Percentiles rank a stretch among this genome's conserved stretches.
Conservation (phyloP, 2,329 filamentous ascomycete genomes). For the Ilyonectria robusta region DNA sequence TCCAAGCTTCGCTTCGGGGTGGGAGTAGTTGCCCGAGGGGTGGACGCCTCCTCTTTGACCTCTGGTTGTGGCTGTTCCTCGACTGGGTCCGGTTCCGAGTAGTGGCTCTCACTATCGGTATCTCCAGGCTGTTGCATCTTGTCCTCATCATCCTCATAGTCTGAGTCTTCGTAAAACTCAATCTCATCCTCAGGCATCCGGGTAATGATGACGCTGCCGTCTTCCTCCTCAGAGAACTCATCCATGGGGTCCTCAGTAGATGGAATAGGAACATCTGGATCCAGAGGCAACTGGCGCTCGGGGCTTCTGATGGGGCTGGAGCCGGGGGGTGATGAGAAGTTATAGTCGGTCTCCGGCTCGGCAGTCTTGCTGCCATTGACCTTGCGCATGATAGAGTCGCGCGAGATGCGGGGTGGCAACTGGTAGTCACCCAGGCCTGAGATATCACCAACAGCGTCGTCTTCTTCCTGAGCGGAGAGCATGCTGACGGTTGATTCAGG, state of each 20-base stretch:
- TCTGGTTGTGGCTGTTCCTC: conserved; percentile 44
- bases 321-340: conserved; percentile 74
- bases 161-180: conserved; percentile 70
- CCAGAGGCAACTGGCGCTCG: conserved; percentile 72
- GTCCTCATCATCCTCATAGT: conserved; percentile 72
- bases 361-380: conserved; percentile 77
- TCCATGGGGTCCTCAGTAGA: conserved; percentile 81
- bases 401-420: conserved; percentile 84
- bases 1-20: conserved; percentile 40
- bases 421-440: conserved; percentile 74
- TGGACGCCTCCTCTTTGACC: conserved; percentile 63
- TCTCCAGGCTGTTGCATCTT: conserved; percentile 64
- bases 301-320: conserved; percentile 64
- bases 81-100: conserved; percentile 49
- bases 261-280: conserved; percentile 92
- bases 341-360: conserved; percentile 73
- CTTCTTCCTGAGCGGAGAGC: conserved; percentile 63
- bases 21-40: conserved; percentile 61
- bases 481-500: conserved; percentile 51
- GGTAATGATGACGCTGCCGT: conserved; percentile 77
- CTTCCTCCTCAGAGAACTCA: conserved; percentile 64
- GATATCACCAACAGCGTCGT: conserved; percentile 73
- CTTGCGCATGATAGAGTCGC: conserved; percentile 92
- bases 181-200: conserved; percentile 74
- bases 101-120: conserved; percentile 57